phyloP scores from a whole-genome alignment of 2,329 filamentous ascomycete genomes.

The Botrytis squamosa region DNA sequence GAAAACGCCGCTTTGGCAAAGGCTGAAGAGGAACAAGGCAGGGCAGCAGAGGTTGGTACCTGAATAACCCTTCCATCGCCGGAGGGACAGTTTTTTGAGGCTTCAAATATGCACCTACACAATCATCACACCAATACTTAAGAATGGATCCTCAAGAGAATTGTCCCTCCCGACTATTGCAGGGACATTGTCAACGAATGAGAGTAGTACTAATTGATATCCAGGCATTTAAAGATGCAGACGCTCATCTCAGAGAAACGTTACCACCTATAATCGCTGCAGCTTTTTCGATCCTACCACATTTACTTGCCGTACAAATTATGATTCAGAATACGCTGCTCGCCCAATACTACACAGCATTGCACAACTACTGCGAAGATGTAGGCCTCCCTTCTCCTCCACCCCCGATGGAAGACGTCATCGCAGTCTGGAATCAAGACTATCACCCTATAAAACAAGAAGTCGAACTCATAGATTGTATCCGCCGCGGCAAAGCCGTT shows the following conservation, averaged over 20 bases:
- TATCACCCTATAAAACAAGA: slow-evolving; percentile 65
- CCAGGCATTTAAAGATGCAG: slow-evolving; percentile 71
- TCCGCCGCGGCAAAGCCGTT: slow-evolving; percentile 66
- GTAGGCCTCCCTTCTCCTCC: slow-evolving; percentile 69
- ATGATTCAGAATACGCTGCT: slow-evolving; percentile 76
- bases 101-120: not conserved
- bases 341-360: slow-evolving; percentile 72
- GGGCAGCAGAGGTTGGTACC: slow-evolving; percentile 58
- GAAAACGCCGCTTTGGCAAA: slow-evolving; percentile 71
- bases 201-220: slow-evolving; percentile 23
- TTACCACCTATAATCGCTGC: slow-evolving; percentile 71
- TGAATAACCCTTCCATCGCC: not conserved
- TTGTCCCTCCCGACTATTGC: not conserved
- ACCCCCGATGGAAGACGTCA: slow-evolving; percentile 69
- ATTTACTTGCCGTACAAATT: slow-evolving; percentile 67
- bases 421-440: slow-evolving; percentile 62
- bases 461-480: slow-evolving; percentile 61
- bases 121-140: not conserved
- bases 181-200: slow-evolving; percentile 23
- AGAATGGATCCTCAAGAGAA: not conserved
- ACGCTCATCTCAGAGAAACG: slow-evolving; percentile 68
- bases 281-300: slow-evolving; percentile 71
- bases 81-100: not conserved
- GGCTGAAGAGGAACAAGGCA: slow-evolving; percentile 66
- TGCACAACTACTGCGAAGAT: slow-evolving; percentile 71